phyloP scores from a whole-genome alignment of 2,329 filamentous ascomycete species.

The Hypoxylon sp. region DNA sequence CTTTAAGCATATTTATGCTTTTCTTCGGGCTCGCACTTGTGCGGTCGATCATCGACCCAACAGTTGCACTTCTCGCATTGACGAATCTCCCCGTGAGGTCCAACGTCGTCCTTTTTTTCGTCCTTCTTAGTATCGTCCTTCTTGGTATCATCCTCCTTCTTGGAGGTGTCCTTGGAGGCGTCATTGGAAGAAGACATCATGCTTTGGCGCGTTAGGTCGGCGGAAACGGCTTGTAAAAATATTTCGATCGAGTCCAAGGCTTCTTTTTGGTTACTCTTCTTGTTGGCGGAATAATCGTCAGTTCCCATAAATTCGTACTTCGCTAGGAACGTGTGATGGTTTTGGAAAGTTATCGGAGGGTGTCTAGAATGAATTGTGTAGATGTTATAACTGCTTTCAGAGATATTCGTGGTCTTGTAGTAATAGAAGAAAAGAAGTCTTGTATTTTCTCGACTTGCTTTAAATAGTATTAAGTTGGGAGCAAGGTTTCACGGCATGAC shows the following conservation, averaged over 20 bases:
- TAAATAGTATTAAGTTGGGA: not conserved
- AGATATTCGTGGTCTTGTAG: not conserved
- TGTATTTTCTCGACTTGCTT: not conserved
- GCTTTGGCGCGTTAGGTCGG: not conserved
- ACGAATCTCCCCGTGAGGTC: not conserved
- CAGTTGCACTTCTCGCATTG: slow-evolving; percentile 30
- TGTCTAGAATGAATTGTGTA: not conserved
- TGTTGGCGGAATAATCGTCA: not conserved
- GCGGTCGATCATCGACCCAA: slow-evolving; percentile 22
- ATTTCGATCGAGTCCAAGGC: not conserved
- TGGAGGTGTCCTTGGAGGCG: slow-evolving; percentile 7
- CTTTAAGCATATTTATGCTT: slow-evolving; percentile 29
- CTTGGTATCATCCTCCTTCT: slow-evolving; percentile 5
- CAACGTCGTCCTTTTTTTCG: not conserved
- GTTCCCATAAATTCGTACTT: not conserved
- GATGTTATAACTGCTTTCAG: not conserved
- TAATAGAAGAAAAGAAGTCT: not conserved
- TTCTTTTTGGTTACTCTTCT: not conserved
- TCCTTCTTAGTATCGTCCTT: not conserved
- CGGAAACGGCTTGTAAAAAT: not conserved
- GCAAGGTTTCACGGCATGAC: not conserved
- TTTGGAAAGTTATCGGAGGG: not conserved
- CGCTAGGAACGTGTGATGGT: not conserved
- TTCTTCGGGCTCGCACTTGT: slow-evolving; percentile 25
- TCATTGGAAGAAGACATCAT: slow-evolving; percentile 27